phyloP scores from a whole-genome alignment of 352 stramenopile species.

The Blastocystis sp. region DNA sequence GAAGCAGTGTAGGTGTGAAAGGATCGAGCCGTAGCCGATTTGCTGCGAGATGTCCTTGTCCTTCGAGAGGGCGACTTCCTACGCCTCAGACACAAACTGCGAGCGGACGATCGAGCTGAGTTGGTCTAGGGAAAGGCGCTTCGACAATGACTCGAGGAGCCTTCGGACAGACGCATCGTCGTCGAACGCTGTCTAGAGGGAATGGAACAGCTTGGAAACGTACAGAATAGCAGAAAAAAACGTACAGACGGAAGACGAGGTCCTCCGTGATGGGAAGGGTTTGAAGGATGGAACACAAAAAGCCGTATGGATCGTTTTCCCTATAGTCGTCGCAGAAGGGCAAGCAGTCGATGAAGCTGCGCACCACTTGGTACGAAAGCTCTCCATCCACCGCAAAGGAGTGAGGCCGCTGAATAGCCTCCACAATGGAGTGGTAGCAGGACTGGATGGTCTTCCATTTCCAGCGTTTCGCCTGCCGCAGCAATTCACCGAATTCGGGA shows the following conservation, averaged over 20 bases:
- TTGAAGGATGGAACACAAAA: neutral
- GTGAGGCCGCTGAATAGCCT: neutral
- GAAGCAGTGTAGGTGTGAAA: neutral
- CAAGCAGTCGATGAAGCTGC: neutral
- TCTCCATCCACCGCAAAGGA: neutral
- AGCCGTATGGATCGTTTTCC: neutral
- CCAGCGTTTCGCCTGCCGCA: neutral
- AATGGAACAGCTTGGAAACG: no score
- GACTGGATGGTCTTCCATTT: neutral
- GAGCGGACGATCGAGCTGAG: neutral
- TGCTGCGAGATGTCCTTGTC: neutral
- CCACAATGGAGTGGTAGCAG: neutral
- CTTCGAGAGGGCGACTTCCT: neutral
- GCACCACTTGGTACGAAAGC: neutral
- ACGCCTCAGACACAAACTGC: neutral
- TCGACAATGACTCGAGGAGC: neutral
- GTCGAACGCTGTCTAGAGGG: neutral
- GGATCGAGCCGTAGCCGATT: neutral
- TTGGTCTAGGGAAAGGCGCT: neutral
- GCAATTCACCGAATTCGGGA: neutral
- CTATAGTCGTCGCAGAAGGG: neutral
- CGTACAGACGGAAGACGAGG: neutral
- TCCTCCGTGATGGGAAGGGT: neutral
- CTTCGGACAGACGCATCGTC: neutral
- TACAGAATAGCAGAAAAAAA: neutral